Evolutionary conservation across 345 rosid species (phyloP), one percentile per base, ranked within the genome.

Genomic region (Euclidium syriacum): DNA sequence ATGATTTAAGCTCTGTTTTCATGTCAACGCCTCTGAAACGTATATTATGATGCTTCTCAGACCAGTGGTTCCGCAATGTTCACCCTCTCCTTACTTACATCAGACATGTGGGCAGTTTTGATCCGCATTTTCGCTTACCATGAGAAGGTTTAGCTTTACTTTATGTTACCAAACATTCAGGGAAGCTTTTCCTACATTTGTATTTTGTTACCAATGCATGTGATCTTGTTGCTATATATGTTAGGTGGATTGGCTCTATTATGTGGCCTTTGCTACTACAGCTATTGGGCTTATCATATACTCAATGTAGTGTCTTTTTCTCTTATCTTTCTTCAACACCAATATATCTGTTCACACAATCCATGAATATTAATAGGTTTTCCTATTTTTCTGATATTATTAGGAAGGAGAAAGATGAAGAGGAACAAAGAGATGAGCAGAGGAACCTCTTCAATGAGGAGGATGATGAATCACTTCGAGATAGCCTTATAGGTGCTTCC

Each of bases 91-190:
- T 64, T 94, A 74, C 82, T 94, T 18, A 87, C 99, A 39, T 83
- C 99, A 34, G 96, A 94, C 67, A 90, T 94, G 97, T 94, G 95
- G 97, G 82, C 96, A 1, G 91, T 94, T 48, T 3, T 90, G 47
- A 94, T 94, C 70, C 95, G 97, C 50, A 81, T 79, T 26, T 90
- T 85, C 51, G 87, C 85, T 40, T 94, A 87, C 78, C 88, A 84
- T 30, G 90, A 91, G 67, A 88, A 88, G 91, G 96, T 91, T n/a
- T 50, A 42, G 43, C 30, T 36, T n/a, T 38, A 29, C 17, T 62
- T 42, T 12, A 2, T 10, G 26, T n/a, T 33, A 27, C 4, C 7
- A 11, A 25, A 36, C 23, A 15, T 57, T n/a, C 1, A 23, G 7
- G 22, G n/a, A 64, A 27, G 27, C 33, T 1, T 7, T 40, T n/a